Evolutionary conservation across 148 eudicot species (phyloP).

Genomic region (Rhododendron ferrugineum): DNA sequence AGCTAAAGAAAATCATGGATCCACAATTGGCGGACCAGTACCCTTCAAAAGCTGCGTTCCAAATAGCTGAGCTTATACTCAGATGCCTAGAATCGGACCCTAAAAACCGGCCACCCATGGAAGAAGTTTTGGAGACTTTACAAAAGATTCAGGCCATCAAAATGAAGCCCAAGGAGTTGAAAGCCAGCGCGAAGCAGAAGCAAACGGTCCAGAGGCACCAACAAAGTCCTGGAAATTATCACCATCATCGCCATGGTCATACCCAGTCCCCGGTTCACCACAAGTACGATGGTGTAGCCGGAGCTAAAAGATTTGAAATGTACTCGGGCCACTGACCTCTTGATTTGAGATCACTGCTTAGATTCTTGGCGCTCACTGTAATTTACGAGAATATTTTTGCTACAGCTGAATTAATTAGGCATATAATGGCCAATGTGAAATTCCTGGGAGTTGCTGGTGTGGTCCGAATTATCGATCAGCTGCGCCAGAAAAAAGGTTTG

Average conservation of each 20-base stretch:
- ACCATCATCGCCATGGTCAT: slow-evolving; percentile 2
- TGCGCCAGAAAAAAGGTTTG: not conserved
- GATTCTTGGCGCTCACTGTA: not conserved
- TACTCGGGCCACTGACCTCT: not conserved
- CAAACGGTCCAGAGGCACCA: not conserved
- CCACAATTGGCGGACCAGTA: slow-evolving; percentile 39
- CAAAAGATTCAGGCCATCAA: slow-evolving; percentile 34
- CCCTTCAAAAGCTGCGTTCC: slow-evolving; percentile 41
- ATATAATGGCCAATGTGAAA: not conserved
- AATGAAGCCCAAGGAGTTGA: slow-evolving; percentile 26
- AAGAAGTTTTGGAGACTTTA: slow-evolving; percentile 40
- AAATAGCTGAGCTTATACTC: slow-evolving; percentile 45
- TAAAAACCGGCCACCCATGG: slow-evolving; percentile 54
- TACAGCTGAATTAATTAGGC: too few species aligned
- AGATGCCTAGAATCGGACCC: slow-evolving; percentile 56
- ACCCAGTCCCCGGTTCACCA: slow-evolving; percentile 16
- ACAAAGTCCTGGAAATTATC: not conserved
- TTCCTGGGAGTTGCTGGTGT: not conserved
- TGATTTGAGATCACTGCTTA: not conserved
- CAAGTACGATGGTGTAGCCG: not conserved
- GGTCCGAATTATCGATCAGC: not conserved
- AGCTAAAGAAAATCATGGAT: slow-evolving; percentile 48
- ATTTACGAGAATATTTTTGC: not conserved
- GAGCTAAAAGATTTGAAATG: not conserved
- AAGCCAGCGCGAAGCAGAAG: slow-evolving; percentile 14